These are phyloP conservation scores for Hansenula anomala DNA, from an alignment of 1,139 yeast genomes.

Conservation along the genomic window DNA sequence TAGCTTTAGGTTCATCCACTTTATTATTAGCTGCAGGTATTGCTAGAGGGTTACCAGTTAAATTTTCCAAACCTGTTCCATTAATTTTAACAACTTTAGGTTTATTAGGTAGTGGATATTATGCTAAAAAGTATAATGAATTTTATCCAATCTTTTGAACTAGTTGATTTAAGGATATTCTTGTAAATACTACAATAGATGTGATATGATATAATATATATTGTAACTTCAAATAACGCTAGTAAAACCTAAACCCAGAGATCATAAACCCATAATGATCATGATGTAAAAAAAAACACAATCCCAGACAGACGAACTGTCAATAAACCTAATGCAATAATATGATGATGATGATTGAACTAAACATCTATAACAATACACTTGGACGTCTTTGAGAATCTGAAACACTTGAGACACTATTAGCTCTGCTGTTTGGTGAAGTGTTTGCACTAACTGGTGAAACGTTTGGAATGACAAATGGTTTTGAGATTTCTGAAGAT, in stretches of 20 bases:
- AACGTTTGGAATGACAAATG: constrained; percentile 59
- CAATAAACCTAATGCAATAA: too few species aligned
- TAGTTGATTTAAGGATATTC: neutral
- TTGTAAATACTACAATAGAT: too few species aligned
- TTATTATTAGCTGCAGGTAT: constrained; percentile 65
- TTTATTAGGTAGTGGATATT: constrained; percentile 59
- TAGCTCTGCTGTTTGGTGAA: neutral
- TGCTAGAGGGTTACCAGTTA: constrained; percentile 56
- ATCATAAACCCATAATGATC: too few species aligned
- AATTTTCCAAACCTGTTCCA: constrained; percentile 74
- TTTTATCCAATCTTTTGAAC: constrained; percentile 38
- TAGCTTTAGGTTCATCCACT: constrained; percentile 70
- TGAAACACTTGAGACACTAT: neutral
- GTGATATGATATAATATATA: too few species aligned
- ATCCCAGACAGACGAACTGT: too few species aligned
- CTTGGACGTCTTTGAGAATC: neutral
- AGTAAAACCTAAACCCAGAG: too few species aligned
- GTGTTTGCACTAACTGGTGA: constrained; percentile 44
- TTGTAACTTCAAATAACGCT: too few species aligned
- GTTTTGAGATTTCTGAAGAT: constrained; percentile 51
- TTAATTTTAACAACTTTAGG: constrained; percentile 62
- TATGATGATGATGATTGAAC: neutral
- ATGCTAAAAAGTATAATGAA: constrained; percentile 65
- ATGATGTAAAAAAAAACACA: too few species aligned
- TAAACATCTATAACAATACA: neutral